Base-by-base conservation (phyloP, 257 asterid genomes). In the Solanum ahanhuiri region DNA sequence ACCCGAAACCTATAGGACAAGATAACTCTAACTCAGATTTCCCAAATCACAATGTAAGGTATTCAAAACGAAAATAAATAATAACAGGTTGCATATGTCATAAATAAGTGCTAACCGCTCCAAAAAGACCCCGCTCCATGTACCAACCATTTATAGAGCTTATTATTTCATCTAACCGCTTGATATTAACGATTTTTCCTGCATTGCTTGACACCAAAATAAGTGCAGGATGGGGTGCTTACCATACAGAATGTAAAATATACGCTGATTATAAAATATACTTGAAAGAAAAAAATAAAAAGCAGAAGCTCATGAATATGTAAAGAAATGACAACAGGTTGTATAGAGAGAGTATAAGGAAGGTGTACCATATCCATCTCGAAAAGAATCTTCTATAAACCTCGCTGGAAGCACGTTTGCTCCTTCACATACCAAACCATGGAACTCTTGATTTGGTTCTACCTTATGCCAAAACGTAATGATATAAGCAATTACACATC, bases 371-470 rank as follows among this genome's bases (percentile, higher is more conserved):
- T 93, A 90, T 94, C 96, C 98, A 94, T 92, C 98, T 71, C 95
- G 98, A 90, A 97, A 97, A 87, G 98, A 92, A 93, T 97, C 98
- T 90, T 97, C 98, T 58, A 97, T 64, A 71, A 97, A 95, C 92
- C 92, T 95, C 12, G 96, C 76, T 28, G 99, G 99, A 86, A 97
- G 99, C 85, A 91, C 99, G 91, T 92, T 94, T 86, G 99, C 98
- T 90, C 99, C 99, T 92, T 97, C 99, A 87, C 98, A 95, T 64
- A 95, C 98, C 94, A 95, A 90, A 75, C 99, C 99, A 89, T 90
- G 97, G 88, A 97, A 97, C 93, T 97, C 98, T 92, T 95, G 98
- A 89, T 97, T 97, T 92, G 98, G 99, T 87, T 97, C 99, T 95
- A 97, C 98, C 99, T 97, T 93, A 85, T 93, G 89, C 92, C 93